Evolutionary conservation across 108 stramenopile species (phyloP).

Genomic region (Nannochloropsis gaditana): DNA sequence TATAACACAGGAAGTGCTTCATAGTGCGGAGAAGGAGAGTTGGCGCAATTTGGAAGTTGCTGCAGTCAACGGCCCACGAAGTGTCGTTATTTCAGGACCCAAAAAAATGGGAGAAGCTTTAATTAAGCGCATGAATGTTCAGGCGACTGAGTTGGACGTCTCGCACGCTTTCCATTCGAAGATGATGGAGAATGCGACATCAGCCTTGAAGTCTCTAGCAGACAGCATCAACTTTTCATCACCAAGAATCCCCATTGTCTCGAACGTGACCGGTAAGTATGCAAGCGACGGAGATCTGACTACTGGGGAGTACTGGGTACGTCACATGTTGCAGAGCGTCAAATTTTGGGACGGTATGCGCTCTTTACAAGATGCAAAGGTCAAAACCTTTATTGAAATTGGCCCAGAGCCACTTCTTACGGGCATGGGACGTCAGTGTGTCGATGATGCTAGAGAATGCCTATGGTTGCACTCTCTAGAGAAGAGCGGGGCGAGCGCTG

Average conservation of each 20-base stretch:
- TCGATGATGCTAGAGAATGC: neutral
- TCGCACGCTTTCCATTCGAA: constrained; percentile 51
- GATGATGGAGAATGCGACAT: constrained; percentile 40
- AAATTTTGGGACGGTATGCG: constrained; percentile 42
- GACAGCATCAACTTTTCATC: constrained; percentile 22
- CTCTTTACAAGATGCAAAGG: constrained; percentile 22
- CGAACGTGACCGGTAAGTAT: constrained; percentile 38
- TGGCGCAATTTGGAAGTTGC: constrained; percentile 24
- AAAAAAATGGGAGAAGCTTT: constrained; percentile 25
- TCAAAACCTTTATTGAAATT: constrained; percentile 18
- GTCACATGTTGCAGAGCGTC: constrained; percentile 39
- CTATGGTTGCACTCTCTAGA: constrained; percentile 14
- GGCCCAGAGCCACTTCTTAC: neutral
- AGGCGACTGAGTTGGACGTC: constrained; percentile 19
- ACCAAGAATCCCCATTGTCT: constrained; percentile 31
- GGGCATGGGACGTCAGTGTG: neutral
- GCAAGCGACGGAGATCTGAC: constrained; percentile 35
- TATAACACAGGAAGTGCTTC: neutral
- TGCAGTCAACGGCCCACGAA: constrained; percentile 35
- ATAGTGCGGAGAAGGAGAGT: neutral
- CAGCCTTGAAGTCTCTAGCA: constrained; percentile 29
- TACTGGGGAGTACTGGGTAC: constrained; percentile 39
- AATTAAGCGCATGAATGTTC: constrained; percentile 11
- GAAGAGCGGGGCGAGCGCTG: neutral
- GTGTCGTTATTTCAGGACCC: constrained; percentile 36